phyloP scores from a whole-genome alignment of 2,329 filamentous ascomycete species.

The Magnaporthiopsis incrustans region DNA sequence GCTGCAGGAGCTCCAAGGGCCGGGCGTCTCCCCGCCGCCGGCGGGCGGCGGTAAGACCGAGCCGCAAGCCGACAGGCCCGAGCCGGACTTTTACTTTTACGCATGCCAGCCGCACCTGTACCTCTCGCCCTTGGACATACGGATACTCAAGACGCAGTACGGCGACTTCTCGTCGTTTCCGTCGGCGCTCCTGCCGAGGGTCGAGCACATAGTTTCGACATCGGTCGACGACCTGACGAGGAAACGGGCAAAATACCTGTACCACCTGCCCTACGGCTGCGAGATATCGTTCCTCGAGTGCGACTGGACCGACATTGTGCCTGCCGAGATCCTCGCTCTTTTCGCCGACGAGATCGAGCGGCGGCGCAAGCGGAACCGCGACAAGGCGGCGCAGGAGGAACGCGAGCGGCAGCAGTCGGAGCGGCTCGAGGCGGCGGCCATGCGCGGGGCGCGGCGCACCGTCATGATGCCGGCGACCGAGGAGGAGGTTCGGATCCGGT shows the following conservation, averaged over 20 bases:
- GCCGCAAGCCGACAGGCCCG: constrained; percentile 14
- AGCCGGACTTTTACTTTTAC: constrained; percentile 70
- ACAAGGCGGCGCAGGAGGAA: constrained; percentile 81
- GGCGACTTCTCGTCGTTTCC: constrained; percentile 77
- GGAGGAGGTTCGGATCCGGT: constrained; percentile 26
- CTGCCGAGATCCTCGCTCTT: constrained; percentile 61
- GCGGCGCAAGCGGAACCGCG: constrained; percentile 66
- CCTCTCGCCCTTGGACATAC: constrained; percentile 81
- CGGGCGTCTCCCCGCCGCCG: constrained; percentile 17
- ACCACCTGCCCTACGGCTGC: constrained; percentile 82
- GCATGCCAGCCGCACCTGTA: constrained; percentile 82
- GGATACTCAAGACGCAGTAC: constrained; percentile 84
- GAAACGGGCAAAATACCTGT: constrained; percentile 77
- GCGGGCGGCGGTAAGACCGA: constrained; percentile 6
- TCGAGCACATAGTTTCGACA: constrained; percentile 75
- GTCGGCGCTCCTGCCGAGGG: constrained; percentile 74
- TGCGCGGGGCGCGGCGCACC: constrained; percentile 42
- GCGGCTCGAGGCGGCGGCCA: constrained; percentile 63
- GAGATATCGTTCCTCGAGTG: constrained; percentile 88
- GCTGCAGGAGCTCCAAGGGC: constrained; percentile 37
- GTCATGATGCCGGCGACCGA: constrained; percentile 28
- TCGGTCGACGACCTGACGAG: constrained; percentile 79
- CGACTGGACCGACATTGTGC: constrained; percentile 87
- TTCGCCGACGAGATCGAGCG: constrained; percentile 73
- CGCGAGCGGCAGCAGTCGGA: constrained; percentile 77